phyloP scores from a whole-genome alignment of 352 stramenopile species.

The Pythium brassicae region DNA sequence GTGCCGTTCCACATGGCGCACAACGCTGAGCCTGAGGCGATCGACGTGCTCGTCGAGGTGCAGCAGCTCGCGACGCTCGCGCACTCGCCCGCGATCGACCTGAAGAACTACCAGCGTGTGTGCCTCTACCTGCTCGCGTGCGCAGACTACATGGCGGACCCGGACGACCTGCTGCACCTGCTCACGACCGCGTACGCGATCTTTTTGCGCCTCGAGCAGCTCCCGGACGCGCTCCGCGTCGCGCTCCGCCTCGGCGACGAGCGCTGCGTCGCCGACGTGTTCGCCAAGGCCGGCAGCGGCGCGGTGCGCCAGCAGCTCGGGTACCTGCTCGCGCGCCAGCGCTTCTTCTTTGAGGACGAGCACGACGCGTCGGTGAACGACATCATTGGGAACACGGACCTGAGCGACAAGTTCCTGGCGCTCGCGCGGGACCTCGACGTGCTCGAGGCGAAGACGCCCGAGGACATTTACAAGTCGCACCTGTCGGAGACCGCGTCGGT shows the following conservation, averaged over 20 bases:
- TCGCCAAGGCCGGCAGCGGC: constrained; percentile 68
- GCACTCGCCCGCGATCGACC: constrained; percentile 92
- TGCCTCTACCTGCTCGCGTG: constrained; percentile 98
- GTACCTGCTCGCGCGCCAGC: constrained; percentile 94
- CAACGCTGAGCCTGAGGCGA: constrained; percentile 98
- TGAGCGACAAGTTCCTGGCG: constrained; percentile 96
- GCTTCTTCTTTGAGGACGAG: constrained; percentile 94
- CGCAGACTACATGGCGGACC: constrained; percentile 98
- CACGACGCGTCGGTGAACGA: constrained; percentile 89
- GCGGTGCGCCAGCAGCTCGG: constrained; percentile 90
- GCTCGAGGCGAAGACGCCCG: constrained; percentile 94
- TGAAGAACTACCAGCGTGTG: constrained; percentile 98
- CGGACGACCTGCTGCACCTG: constrained; percentile 94
- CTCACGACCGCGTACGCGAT: constrained; percentile 93
- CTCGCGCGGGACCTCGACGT: constrained; percentile 97
- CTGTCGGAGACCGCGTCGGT: constrained; percentile 93
- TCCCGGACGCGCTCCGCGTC: constrained; percentile 96
- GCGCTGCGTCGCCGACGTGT: constrained; percentile 69
- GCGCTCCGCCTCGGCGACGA: constrained; percentile 91
- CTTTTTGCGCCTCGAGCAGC: constrained; percentile 93
- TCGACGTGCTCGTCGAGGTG: constrained; percentile 99
- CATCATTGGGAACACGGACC: constrained; percentile 96
- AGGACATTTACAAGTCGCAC: constrained; percentile 99
- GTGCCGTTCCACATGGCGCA: constrained; percentile 99
- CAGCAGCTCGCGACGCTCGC: constrained; percentile 95